A percentile compares a stretch with the other conserved stretches of the same genome.
Evolutionary conservation across 108 stramenopile genomes (phyloP).

Genomic region (Fistulifera pelliculosa): DNA sequence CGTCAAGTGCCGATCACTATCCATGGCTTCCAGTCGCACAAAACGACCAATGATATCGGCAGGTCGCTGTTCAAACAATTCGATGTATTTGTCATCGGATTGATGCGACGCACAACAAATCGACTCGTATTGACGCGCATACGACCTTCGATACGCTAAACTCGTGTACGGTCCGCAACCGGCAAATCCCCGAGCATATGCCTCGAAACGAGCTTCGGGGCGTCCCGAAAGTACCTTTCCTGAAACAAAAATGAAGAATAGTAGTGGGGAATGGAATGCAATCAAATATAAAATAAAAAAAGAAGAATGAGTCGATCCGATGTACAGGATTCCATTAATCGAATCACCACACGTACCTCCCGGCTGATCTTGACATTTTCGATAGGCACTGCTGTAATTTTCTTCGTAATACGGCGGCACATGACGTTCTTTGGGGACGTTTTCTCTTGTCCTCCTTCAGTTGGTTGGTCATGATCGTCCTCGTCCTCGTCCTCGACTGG

Average conservation of each 20-base stretch:
- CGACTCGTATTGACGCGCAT: slow-evolving; percentile 67
- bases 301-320: too few relatives aligned
- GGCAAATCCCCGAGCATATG: slow-evolving; percentile 79
- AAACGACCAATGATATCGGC: slow-evolving; percentile 50
- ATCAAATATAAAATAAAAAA: too few relatives aligned
- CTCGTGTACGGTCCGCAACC: slow-evolving; percentile 46
- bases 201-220: slow-evolving; percentile 74
- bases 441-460: slow-evolving; percentile 9
- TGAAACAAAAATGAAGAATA: slow-evolving; percentile 9
- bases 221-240: slow-evolving; percentile 52
- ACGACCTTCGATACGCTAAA: slow-evolving; percentile 58
- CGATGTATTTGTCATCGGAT: slow-evolving; percentile 43
- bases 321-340: too few relatives aligned
- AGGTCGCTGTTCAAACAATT: slow-evolving; percentile 38
- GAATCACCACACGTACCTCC: slow-evolving; percentile 45
- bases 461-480: slow-evolving; percentile 24
- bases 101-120: slow-evolving; percentile 44
- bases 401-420: slow-evolving; percentile 37
- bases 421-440: neutral
- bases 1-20: slow-evolving; percentile 38
- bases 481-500: slow-evolving; percentile 15
- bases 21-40: slow-evolving; percentile 59
- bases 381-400: slow-evolving; percentile 63
- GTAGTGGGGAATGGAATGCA: slow-evolving; percentile 2
- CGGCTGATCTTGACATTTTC: slow-evolving; percentile 73